These are phyloP conservation scores for Fistulinella cinereoalba DNA, from an alignment of 1,284 basidiomycete species.

Conservation along the genomic window DNA sequence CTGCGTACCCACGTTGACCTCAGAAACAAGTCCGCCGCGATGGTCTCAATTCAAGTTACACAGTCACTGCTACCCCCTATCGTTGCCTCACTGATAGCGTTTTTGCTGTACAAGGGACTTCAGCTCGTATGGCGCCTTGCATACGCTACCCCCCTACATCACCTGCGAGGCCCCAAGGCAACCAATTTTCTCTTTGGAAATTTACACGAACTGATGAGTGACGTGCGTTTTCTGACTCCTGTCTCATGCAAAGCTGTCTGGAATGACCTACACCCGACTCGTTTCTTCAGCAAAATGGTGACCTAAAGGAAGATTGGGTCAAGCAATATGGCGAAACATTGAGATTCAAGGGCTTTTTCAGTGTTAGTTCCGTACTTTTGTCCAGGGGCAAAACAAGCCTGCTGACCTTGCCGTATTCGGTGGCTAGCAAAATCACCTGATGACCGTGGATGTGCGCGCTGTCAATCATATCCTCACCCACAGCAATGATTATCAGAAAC, in stretches of 20 bases:
- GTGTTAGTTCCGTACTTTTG: not conserved
- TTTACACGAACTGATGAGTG: slow-evolving; percentile 1
- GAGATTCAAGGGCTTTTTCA: slow-evolving; percentile 39
- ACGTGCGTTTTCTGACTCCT: not conserved
- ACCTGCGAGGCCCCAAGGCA: not conserved
- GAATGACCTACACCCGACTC: too few species aligned
- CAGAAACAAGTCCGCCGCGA: too few species aligned
- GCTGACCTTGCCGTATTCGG: too few species aligned
- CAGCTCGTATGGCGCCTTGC: not conserved
- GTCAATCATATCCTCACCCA: slow-evolving; percentile 39
- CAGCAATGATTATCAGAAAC: slow-evolving; percentile 35
- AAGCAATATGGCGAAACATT: slow-evolving; percentile 51
- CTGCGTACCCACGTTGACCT: too few species aligned
- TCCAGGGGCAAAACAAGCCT: too few species aligned
- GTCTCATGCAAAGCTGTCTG: not conserved
- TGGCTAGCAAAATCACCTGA: slow-evolving; percentile 21
- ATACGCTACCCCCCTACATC: not conserved
- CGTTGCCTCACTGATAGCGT: not conserved
- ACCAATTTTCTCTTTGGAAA: slow-evolving; percentile 2
- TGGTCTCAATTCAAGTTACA: too few species aligned
- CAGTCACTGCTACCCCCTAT: not conserved
- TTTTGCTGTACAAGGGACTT: not conserved
- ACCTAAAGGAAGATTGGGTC: slow-evolving; percentile 40
- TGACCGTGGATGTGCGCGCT: slow-evolving; percentile 35
- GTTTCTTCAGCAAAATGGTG: slow-evolving; percentile 1